These are phyloP conservation scores for Trichothecium sympodiale DNA, from an alignment of 2,329 filamentous ascomycete species.

Conservation along the genomic window DNA sequence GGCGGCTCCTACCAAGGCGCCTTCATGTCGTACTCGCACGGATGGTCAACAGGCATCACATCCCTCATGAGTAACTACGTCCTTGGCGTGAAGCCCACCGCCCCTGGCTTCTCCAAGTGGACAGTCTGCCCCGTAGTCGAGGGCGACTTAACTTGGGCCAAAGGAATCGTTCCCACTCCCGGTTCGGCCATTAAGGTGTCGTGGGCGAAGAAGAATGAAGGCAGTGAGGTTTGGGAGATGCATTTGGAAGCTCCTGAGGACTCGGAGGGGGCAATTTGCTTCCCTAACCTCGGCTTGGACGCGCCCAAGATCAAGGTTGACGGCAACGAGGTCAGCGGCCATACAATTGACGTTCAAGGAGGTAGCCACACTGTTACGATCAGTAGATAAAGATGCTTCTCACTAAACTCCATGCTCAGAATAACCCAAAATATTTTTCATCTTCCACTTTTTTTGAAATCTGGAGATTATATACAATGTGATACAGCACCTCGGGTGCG, in stretches of 20 bases:
- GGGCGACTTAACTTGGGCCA: conserved; percentile 28
- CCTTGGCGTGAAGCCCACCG: conserved; percentile 31
- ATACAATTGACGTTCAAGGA: too few relatives aligned
- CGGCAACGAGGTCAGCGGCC: too few relatives aligned
- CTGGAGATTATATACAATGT: too few relatives aligned
- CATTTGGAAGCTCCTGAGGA: not conserved
- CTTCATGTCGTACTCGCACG: conserved; percentile 38
- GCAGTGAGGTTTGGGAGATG: not conserved
- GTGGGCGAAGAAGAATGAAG: conserved; percentile 4
- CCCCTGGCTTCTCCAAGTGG: conserved; percentile 31
- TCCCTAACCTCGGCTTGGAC: not conserved
- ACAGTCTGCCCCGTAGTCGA: conserved; percentile 22
- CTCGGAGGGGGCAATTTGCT: not conserved
- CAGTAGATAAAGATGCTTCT: too few relatives aligned
- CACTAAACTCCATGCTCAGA: too few relatives aligned
- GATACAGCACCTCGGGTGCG: not conserved
- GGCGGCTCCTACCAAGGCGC: conserved; percentile 31
- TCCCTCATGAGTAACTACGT: conserved; percentile 33
- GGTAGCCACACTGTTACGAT: too few relatives aligned
- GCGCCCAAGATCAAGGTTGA: too few relatives aligned
- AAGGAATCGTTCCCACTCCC: conserved; percentile 30
- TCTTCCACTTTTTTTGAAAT: too few relatives aligned
- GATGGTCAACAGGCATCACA: conserved; percentile 39
- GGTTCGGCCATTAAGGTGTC: conserved; percentile 6
- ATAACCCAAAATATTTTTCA: too few relatives aligned